Evolutionary conservation across 768 basidiomycete species (phyloP), one percentile per base, ranked within the genome.

Genomic region (Pulveroboletus sp.): DNA sequence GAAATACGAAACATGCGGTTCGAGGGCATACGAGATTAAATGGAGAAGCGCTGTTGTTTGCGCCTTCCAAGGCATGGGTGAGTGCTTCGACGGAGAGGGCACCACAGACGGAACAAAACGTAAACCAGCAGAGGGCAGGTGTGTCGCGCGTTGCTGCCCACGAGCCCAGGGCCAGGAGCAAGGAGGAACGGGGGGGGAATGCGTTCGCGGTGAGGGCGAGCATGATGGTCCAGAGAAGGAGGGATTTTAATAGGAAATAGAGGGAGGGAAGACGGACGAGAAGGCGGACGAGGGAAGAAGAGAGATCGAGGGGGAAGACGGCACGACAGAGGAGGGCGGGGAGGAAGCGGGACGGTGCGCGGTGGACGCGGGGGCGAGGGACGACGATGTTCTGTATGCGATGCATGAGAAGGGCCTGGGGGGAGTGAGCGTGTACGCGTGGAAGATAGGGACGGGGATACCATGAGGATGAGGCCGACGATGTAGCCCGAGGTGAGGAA

Each of bases 331-430:
- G 19, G 51, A 57, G 66, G 67, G 32, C 40, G 32, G 16, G 62
- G 64, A 50, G 45, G 9, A 8, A 56, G 19, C n/a, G 44, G 56
- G 36, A 38, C 26, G 2, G 27, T 38, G 19, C 55, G n/a, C n/a
- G n/a, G n/a, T n/a, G n/a, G n/a, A n/a, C 55, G 19, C 67, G 66
- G 3, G 78, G 78, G 30, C 83, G 78, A 12, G 88, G 88, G 0
- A 86, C 80, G 38, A 89, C 81, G 36, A 87, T 79, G 62, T 89
- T 82, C 57, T 89, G 88, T 50, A 90, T 85, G 24, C 88, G 78
- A 57, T 89, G 85, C 50, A 89, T 67, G 24, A 89, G 60, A 41
- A 90, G 67, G 12, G 80, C 83, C 86, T 88, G 57, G 14, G 44
- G 5, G 5, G 27, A 1, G 49, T 59, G 23, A 49, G 51, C 9